Evolutionary conservation across 2,329 filamentous ascomycete genomes (phyloP).

Genomic region (Neonectria hederae): DNA sequence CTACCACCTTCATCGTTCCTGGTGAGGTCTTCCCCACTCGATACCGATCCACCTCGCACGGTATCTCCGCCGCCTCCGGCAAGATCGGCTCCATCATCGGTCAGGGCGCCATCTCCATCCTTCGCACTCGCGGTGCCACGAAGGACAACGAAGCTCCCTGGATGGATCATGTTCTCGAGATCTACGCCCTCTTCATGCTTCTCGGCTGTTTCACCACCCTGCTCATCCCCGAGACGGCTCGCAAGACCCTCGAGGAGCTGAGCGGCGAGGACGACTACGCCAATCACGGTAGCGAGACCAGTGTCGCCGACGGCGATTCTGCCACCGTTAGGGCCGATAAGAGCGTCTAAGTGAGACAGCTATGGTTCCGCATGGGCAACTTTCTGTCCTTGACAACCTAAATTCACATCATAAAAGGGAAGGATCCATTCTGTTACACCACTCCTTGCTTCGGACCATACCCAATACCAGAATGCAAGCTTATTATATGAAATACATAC

Average conservation of each 20-base stretch:
- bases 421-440: constrained; percentile 18
- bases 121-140: constrained; percentile 58
- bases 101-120: constrained; percentile 65
- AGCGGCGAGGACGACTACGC: constrained; percentile 49
- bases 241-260: constrained; percentile 76
- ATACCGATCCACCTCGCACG: constrained; percentile 66
- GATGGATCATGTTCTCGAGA: constrained; percentile 82
- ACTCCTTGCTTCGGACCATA: constrained; percentile 19
- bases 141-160: constrained; percentile 61
- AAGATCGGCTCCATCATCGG: constrained; percentile 67
- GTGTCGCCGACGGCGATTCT: constrained; percentile 24
- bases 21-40: constrained; percentile 66
- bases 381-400: constrained; percentile 9
- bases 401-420: constrained; percentile 12
- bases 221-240: constrained; percentile 78
- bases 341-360: constrained; percentile 20
- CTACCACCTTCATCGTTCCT: constrained; percentile 66
- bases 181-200: constrained; percentile 81
- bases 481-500: constrained; percentile 14
- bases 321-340: constrained; percentile 26
- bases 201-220: constrained; percentile 74
- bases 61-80: constrained; percentile 64
- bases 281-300: constrained; percentile 7
- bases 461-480: constrained; percentile 20
- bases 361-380: neutral